phyloP scores from a whole-genome alignment of 2,329 filamentous ascomycete species.

The Trichophyton benhamiae region DNA sequence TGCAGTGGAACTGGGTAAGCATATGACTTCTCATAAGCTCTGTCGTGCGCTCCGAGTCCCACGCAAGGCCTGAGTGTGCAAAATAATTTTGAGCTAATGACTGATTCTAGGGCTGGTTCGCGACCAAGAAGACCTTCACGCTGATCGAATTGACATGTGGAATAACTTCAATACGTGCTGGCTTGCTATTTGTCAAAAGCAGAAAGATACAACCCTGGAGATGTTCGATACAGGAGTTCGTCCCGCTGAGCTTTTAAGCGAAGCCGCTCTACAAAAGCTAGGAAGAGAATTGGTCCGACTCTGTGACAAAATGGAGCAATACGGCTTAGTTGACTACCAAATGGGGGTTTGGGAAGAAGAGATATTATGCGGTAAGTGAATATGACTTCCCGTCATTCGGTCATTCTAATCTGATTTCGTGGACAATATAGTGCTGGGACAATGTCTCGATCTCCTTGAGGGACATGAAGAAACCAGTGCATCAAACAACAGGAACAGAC shows the following conservation, averaged over 20 bases:
- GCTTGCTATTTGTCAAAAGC: constrained; percentile 70
- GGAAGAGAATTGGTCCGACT: constrained; percentile 69
- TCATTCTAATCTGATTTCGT: neutral
- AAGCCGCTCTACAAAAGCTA: constrained; percentile 61
- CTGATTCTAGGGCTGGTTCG: constrained; percentile 58
- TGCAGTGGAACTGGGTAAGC: constrained; percentile 54
- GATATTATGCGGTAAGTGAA: constrained; percentile 62
- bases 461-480: neutral
- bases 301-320: constrained; percentile 75
- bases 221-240: constrained; percentile 48
- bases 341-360: constrained; percentile 94
- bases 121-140: constrained; percentile 65
- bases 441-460: constrained; percentile 13
- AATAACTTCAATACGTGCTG: constrained; percentile 89
- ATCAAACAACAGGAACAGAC: neutral
- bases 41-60: constrained; percentile 5
- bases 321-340: constrained; percentile 94
- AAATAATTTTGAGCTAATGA: constrained; percentile 15
- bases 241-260: constrained; percentile 50
- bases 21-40: constrained; percentile 9
- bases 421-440: constrained; percentile 8
- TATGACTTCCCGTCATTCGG: neutral
- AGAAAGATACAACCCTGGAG: constrained; percentile 59
- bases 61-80: constrained; percentile 14
- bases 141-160: constrained; percentile 74